Base-by-base conservation (phyloP, 1,284 basidiomycete species). In the Butyriboletus pseudospeciosus region DNA sequence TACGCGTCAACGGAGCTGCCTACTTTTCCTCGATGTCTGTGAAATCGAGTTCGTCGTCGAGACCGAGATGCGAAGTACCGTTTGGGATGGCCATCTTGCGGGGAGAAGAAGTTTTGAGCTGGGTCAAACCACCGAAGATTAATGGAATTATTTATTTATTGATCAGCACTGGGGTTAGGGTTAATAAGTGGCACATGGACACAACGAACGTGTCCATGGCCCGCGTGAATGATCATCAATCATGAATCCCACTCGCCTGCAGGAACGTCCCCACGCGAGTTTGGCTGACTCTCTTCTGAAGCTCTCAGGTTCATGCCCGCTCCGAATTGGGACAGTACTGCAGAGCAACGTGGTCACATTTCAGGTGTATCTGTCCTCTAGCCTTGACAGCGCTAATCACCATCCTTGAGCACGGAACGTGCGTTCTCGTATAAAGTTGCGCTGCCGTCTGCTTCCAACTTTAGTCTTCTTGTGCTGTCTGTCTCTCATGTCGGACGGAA, bases 11-110 rank as follows among this genome's bases (percentile, higher is more conserved):
- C 43, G 28, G 37, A 38, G 43, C 25, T 9, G 73, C 82, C 57
- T 61, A 96, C 92, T 92, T 92, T 74, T 82, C 83, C 70, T 98
- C 95, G 63, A 99, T 97, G 70, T 98, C 95, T 52, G 88, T 84
- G 71, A 89, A 98, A 72, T 98, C 92, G 62, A 97, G 92, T 55
- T 84, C 87, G 53, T 90, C 86, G 59, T 86, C 82, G 56, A 72
- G 64, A 59, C 73, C 62, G 47, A 68, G 66, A 57, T 70, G 65
- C 34, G 58, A 58, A 30, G 57, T 64, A 54, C 68, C 71, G 58
- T 71, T 66, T 42, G 63, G 58, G 53, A 61, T 42, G 46, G 65
- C 56, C 68, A 70, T 73, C 51, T 52, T 55, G 53, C 39, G 44
- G 16, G 2, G 14, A 8, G 44, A 26, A 51, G 44, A 42, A 42